phyloP scores from a whole-genome alignment of 2,329 filamentous ascomycete species.

The Colletotrichum sp. region DNA sequence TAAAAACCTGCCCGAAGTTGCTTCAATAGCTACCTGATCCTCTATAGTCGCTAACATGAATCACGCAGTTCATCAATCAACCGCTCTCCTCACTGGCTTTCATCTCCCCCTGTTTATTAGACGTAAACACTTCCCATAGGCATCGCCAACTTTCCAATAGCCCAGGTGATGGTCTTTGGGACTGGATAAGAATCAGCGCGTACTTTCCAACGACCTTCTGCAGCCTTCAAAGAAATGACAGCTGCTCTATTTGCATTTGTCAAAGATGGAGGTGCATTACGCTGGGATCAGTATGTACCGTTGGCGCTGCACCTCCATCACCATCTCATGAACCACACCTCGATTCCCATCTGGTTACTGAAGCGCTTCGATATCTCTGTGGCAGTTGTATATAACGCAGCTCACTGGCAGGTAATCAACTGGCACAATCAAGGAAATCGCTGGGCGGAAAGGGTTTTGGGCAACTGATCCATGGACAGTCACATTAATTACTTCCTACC shows the following conservation, averaged over 20 bases:
- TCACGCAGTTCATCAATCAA: neutral
- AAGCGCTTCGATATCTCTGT: neutral
- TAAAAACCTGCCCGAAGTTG: rapidly evolving
- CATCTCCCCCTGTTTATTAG: rapidly evolving
- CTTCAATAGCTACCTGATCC: rapidly evolving
- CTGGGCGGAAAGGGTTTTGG: too few species aligned
- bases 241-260: too few species aligned
- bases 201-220: too few species aligned
- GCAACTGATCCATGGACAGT: too few species aligned
- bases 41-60: neutral
- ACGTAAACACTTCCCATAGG: neutral
- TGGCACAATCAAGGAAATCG: too few species aligned
- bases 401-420: too few species aligned
- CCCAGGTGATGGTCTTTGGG: neutral
- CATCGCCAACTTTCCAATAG: rapidly evolving
- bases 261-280: neutral
- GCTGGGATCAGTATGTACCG: neutral
- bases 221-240: too few species aligned
- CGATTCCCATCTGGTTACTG: neutral
- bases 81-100: neutral
- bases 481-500: too few species aligned
- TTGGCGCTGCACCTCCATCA: neutral
- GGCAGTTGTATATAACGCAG: neutral
- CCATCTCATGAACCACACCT: neutral
- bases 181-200: neutral